These are phyloP conservation scores for Lactarius akahatsu DNA, from an alignment of 768 basidiomycete genomes.

Conservation along the genomic window DNA sequence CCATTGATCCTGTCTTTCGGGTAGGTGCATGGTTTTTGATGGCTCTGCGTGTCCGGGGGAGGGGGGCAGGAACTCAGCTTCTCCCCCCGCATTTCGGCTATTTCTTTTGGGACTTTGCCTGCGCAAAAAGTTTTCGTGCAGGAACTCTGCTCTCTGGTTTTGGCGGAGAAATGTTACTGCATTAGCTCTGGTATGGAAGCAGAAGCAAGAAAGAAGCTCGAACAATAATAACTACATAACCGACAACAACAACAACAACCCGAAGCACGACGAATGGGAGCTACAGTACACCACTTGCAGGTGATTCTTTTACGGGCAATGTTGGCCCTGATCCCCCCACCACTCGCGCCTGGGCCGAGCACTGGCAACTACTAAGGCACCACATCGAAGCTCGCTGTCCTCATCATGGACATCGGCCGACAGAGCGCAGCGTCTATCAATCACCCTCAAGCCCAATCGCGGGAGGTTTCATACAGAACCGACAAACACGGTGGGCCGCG, in stretches of 20 bases:
- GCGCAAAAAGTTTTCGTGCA: background rate
- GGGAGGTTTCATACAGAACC: background rate
- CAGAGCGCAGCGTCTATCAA: background rate
- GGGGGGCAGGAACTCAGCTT: background rate
- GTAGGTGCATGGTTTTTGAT: background rate
- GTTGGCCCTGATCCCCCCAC: too few relatives aligned
- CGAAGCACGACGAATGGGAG: background rate
- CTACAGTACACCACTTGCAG: too few relatives aligned
- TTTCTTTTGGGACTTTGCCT: background rate
- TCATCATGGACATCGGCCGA: background rate
- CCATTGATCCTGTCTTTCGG: background rate
- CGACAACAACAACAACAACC: background rate
- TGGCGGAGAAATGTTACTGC: background rate
- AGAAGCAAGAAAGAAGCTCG: slow-evolving; percentile 1
- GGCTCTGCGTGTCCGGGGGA: background rate
- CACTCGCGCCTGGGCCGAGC: background rate
- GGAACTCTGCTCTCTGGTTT: background rate
- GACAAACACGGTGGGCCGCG: background rate
- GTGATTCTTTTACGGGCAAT: too few relatives aligned
- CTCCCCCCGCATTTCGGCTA: background rate
- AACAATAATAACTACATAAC: background rate
- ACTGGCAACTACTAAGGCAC: background rate
- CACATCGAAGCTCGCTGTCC: background rate
- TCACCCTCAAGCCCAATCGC: background rate
- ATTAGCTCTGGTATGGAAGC: background rate